Percentiles rank a stretch among this genome's conserved stretches.
These are phyloP conservation scores for Linum usitatissimum DNA, from an alignment of 345 rosid genomes.

Conservation along the genomic window DNA sequence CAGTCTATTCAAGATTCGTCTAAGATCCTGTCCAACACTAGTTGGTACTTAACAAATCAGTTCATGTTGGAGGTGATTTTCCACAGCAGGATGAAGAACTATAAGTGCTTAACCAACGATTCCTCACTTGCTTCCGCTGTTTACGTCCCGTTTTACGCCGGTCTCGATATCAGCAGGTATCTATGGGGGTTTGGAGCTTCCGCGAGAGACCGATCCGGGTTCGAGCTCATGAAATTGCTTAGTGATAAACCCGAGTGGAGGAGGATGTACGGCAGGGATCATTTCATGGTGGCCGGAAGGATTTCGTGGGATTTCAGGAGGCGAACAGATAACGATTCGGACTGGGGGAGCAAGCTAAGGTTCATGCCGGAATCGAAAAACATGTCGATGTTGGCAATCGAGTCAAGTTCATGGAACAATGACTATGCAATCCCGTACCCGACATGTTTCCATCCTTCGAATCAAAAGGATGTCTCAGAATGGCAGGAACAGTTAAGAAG, in stretches of 20 bases:
- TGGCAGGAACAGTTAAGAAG: constrained; percentile 20
- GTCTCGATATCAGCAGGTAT: constrained; percentile 18
- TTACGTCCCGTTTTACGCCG: constrained; percentile 19
- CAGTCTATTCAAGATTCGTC: constrained; percentile 4
- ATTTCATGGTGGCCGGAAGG: constrained; percentile 22
- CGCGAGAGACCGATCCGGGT: constrained; percentile 17
- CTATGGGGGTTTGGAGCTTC: constrained; percentile 15
- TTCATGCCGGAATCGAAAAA: constrained; percentile 19
- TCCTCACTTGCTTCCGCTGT: constrained; percentile 22
- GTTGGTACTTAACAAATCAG: constrained; percentile 20
- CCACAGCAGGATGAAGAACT: constrained; percentile 18
- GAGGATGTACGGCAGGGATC: constrained; percentile 20
- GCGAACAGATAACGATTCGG: constrained; percentile 16
- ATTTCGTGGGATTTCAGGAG: constrained; percentile 25
- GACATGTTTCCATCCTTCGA: constrained; percentile 21
- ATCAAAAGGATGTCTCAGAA: constrained; percentile 9
- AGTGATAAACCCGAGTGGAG: constrained; percentile 16
- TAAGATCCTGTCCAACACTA: constrained; percentile 12
- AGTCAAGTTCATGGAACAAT: constrained; percentile 23
- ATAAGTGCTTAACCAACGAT: constrained; percentile 19
- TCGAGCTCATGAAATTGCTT: constrained; percentile 17
- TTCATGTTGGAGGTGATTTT: constrained; percentile 21
- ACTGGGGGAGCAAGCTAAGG: constrained; percentile 23
- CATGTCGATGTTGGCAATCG: constrained; percentile 24
- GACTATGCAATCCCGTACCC: constrained; percentile 27